Evolutionary conservation across 306 rosid species (phyloP), one percentile per base, ranked within the genome.

Genomic region (Lathyrus oleraceus): DNA sequence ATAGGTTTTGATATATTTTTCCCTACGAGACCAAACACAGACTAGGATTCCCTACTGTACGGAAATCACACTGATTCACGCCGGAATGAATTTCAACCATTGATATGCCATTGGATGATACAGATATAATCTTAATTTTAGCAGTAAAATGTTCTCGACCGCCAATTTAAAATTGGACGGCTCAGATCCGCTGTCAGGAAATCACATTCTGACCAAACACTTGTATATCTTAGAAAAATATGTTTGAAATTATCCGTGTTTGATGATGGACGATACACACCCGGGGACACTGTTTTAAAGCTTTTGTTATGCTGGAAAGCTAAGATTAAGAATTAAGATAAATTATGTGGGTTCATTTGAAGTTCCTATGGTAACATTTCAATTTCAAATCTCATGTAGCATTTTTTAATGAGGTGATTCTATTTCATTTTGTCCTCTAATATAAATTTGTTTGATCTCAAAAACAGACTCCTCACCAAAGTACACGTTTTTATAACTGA

Each of bases 1-100:
- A 78, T 69, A 45, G 63, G 70, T 25, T 54, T 57, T 62, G 20
- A 53, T 5, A 54, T 6, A 1, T 45, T 56, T 62, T 70, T 7
- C 14, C 39, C 19, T 20, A 36, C 23, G 25, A 47, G 48, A 21
- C 45, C 10, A 39, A 16, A 65, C 39, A 35, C 38, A 1, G 39
- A 6, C 39, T 35, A 35, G 36, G 36, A 32, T 32, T 32, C 36
- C 36, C 8, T 5, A 1, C 8, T 6, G 36, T 5, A 32, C 10
- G 39, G 39, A 35, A 35, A 32, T 32, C 8, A 32, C 8, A 5
- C 38, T 32, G 39, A 35, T 35, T 35, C 10, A 8, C 8, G 8
- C 39, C 1, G 39, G 1, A 35, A 35, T 35, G 39, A 35, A 35
- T 35, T 35, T 35, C 10, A 35, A 5, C 8, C 39, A 35, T 8